phyloP scores from a whole-genome alignment of 2,329 filamentous ascomycete genomes.

The Neonectria magnoliae region DNA sequence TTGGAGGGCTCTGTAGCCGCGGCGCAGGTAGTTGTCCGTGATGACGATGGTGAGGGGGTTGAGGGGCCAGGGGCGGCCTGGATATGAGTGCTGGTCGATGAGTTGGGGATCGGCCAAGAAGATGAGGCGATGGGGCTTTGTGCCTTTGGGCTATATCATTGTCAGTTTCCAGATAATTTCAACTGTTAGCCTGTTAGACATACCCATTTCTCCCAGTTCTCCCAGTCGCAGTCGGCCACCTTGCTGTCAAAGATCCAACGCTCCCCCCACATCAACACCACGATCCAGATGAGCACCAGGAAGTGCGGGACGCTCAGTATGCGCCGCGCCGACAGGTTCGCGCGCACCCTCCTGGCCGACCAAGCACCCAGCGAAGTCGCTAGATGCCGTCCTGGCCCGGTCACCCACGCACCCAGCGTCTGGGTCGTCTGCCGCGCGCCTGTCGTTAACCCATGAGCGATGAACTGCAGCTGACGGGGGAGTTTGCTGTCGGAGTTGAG shows the following conservation, averaged over 20 bases:
- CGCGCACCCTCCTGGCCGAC: conserved; percentile 41
- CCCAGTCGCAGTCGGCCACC: conserved; percentile 81
- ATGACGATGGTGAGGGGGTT: conserved; percentile 65
- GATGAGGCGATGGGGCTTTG: conserved; percentile 83
- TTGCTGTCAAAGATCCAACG: conserved; percentile 77
- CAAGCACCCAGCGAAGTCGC: conserved; percentile 46
- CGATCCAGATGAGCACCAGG: conserved; percentile 77
- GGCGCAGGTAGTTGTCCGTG: conserved; percentile 89
- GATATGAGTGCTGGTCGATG: conserved; percentile 94
- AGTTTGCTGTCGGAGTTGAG: conserved; percentile 25
- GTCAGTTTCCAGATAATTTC: conserved; percentile 31
- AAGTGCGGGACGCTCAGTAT: conserved; percentile 72
- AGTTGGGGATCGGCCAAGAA: conserved; percentile 92
- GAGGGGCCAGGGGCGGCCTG: conserved; percentile 74
- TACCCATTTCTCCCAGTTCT: conserved; percentile 93
- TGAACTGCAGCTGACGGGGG: conserved; percentile 32
- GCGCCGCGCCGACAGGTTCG: conserved; percentile 61
- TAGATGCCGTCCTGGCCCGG: conserved; percentile 53
- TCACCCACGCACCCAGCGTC: conserved; percentile 53
- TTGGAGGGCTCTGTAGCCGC: conserved; percentile 84
- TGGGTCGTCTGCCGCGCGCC: conserved; percentile 40
- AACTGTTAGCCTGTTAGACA: conserved; percentile 40
- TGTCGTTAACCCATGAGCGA: conserved; percentile 36
- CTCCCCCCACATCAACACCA: conserved; percentile 87
- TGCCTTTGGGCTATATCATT: conserved; percentile 71